Evolutionary conservation across 1,284 basidiomycete genomes (phyloP), one percentile per base, ranked within the genome.

Genomic region (Cryptococcus sp.): DNA sequence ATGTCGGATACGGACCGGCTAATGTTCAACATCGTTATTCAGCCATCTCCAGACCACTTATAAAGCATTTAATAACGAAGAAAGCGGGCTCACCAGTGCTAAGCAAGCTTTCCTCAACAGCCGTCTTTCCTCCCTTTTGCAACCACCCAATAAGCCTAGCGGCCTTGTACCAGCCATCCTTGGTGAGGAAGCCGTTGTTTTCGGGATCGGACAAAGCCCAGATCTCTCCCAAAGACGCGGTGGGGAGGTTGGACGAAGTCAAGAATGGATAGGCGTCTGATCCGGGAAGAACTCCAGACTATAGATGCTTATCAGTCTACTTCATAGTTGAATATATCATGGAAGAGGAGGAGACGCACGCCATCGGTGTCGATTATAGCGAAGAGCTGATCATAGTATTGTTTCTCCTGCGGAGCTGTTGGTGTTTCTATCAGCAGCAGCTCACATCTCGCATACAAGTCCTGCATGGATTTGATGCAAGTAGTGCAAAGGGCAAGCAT

Each of bases 191-290:
- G 3, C 94, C 94, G 62, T 90, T 90, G 81, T 96, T 93, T 46
- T 92, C 88, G 51, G 89, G 87, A 81, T 99, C 96, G 43, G 93
- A 88, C 59, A 98, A 80, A 54, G 83, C 84, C 95, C 96, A 99
- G 67, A 99, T 88, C 80, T 96, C 89, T 44, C 93, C 93, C 58
- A 99, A 86, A 38, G 85, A 82, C n/a, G 83, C 80, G 8, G 90
- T 86, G 29, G 85, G 79, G 55, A 95, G 84, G 67, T 88, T 88
- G 46, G 91, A 87, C 54, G 89, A 87, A 58, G 85, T 82, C 68
- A 94, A 89, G 55, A 92, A 80, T 70, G 84, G 85, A 73, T 93
- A 86, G 41, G 91, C 92, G 65, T 88, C 86, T 59, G 91, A 89
- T 67, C 91, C 91, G 19, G 89, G 89, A 70, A 95, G 81, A 59